These are phyloP conservation scores for Pseudogymnoascus sp. DNA, from an alignment of 2,329 filamentous ascomycete genomes.

Conservation along the genomic window DNA sequence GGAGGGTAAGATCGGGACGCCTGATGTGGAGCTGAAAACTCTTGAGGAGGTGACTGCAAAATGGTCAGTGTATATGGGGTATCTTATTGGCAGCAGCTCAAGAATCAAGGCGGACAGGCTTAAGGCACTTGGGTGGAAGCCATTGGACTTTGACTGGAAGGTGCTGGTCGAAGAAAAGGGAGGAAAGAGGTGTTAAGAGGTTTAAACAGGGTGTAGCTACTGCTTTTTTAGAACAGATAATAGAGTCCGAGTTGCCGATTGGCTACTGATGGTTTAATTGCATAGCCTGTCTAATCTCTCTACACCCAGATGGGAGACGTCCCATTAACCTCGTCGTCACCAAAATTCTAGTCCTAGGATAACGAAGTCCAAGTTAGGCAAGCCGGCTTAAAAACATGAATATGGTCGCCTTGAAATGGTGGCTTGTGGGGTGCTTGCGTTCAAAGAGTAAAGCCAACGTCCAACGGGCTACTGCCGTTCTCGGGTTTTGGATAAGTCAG, in stretches of 20 bases:
- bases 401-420: too few species aligned
- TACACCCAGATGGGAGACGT: too few species aligned
- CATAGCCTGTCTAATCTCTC: neutral
- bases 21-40: neutral
- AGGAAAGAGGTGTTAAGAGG: neutral
- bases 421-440: too few species aligned
- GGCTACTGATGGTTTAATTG: neutral
- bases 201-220: neutral
- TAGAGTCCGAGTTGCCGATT: neutral
- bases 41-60: neutral
- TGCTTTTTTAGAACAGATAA: neutral
- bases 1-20: neutral
- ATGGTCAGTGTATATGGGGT: neutral
- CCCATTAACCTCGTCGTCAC: neutral
- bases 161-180: neutral
- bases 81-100: neutral
- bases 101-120: neutral
- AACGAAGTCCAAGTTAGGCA: too few species aligned
- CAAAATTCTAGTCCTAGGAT: neutral
- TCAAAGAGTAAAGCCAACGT: too few species aligned
- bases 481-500: too few species aligned
- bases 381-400: too few species aligned
- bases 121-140: neutral
- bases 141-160: neutral
- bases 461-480: too few species aligned